phyloP scores from a whole-genome alignment of 768 basidiomycete genomes.

The Leccinum obscurum region DNA sequence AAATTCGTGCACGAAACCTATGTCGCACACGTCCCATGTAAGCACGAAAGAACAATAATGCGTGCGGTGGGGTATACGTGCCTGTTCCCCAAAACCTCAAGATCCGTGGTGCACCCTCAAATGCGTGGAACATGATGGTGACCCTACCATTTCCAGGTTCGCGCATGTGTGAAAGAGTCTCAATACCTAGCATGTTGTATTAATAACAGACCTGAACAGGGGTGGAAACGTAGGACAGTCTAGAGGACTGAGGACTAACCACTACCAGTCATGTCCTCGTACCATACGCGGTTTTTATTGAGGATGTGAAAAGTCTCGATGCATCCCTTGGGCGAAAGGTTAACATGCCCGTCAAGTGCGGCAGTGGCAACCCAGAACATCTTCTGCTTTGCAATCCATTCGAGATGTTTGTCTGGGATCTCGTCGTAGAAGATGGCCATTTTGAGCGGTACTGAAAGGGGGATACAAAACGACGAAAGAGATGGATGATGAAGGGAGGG shows the following conservation, averaged over 20 bases:
- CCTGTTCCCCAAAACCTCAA: slow-evolving; percentile 61
- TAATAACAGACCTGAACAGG: not conserved
- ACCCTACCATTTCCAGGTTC: slow-evolving; percentile 57
- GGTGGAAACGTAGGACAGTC: not conserved
- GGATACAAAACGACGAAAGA: not conserved
- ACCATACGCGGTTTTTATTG: slow-evolving; percentile 59
- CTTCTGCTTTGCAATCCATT: slow-evolving; percentile 63
- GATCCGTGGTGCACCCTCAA: slow-evolving; percentile 59
- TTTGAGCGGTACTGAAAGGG: not conserved
- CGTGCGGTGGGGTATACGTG: slow-evolving; percentile 20
- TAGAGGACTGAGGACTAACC: slow-evolving; percentile 40
- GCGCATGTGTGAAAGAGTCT: slow-evolving; percentile 61
- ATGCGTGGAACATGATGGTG: slow-evolving; percentile 61
- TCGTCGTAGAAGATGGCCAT: slow-evolving; percentile 63
- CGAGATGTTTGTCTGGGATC: slow-evolving; percentile 51
- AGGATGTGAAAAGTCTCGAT: slow-evolving; percentile 61
- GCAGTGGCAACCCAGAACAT: slow-evolving; percentile 74
- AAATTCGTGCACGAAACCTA: slow-evolving; percentile 62
- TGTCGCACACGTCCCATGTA: not conserved
- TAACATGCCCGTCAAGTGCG: slow-evolving; percentile 65
- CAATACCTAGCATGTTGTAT: slow-evolving; percentile 40
- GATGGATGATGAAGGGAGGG: not conserved
- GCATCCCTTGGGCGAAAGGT: slow-evolving; percentile 67
- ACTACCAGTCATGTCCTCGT: slow-evolving; percentile 72
- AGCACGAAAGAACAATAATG: not conserved